Percentiles rank a stretch among this genome's conserved stretches.
Evolutionary conservation across 768 basidiomycete genomes (phyloP).

Genomic region (Russula abietina): DNA sequence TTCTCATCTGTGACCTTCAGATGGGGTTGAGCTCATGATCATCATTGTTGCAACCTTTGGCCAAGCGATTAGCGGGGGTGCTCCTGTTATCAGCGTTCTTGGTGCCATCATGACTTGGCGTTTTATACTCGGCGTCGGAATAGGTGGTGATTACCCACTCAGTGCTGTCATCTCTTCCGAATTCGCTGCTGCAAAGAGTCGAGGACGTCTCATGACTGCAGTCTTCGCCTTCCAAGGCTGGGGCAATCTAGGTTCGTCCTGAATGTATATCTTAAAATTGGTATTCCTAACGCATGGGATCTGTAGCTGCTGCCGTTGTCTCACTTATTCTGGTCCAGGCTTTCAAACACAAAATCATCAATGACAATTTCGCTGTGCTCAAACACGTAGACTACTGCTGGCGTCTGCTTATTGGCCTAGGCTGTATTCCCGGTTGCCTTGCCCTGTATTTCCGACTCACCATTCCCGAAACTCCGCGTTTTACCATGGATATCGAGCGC

Average conservation of each 20-base stretch:
- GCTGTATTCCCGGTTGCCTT: conserved; percentile 71
- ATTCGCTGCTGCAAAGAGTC: conserved; percentile 68
- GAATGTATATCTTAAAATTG: not conserved
- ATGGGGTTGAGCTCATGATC: conserved; percentile 71
- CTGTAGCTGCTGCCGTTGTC: conserved; percentile 57
- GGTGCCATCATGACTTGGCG: conserved; percentile 81
- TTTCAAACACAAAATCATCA: conserved; percentile 57
- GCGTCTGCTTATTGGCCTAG: conserved; percentile 85
- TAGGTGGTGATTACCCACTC: conserved; percentile 86
- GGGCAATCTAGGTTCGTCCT: conserved; percentile 65
- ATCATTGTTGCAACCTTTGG: conserved; percentile 77
- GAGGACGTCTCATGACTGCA: conserved; percentile 85
- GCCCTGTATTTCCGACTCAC: conserved; percentile 91
- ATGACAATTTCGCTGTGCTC: conserved; percentile 36
- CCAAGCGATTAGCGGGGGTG: conserved; percentile 68
- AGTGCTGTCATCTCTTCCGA: conserved; percentile 85
- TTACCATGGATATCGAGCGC: conserved; percentile 87
- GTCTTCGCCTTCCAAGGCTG: conserved; percentile 85
- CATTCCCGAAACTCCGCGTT: conserved; percentile 87
- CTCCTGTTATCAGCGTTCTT: conserved; percentile 62
- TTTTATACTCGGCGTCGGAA: conserved; percentile 75
- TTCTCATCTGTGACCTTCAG: conserved; percentile 30
- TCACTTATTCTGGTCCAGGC: conserved; percentile 57
- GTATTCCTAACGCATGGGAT: not conserved
- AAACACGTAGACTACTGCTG: conserved; percentile 68